Percentiles rank a stretch among this genome's conserved stretches.
phyloP scores from a whole-genome alignment of 2,329 filamentous ascomycete genomes.

The Ophiosphaerella korrae region DNA sequence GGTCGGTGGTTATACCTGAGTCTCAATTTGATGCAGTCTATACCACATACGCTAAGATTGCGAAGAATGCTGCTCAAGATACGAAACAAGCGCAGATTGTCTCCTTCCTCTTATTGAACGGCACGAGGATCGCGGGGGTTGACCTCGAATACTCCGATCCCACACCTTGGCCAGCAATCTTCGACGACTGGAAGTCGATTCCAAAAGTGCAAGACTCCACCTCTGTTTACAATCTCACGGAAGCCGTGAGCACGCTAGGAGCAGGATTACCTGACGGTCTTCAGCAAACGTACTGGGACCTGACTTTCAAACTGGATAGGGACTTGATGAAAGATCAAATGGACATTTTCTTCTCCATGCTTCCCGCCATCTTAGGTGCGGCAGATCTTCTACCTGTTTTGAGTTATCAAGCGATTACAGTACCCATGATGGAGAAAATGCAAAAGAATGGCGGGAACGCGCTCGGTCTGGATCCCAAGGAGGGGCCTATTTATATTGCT shows the following conservation, averaged over 20 bases:
- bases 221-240: constrained; percentile 24
- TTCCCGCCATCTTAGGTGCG: constrained; percentile 26
- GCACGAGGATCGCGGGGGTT: constrained; percentile 23
- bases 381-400: constrained; percentile 27
- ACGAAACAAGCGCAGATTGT: constrained; percentile 24
- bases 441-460: constrained; percentile 37
- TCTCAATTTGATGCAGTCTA: constrained; percentile 26
- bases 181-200: constrained; percentile 34
- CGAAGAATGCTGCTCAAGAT: constrained; percentile 19
- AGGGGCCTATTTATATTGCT: constrained; percentile 29
- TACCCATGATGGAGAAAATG: constrained; percentile 28
- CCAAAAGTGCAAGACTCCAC: constrained; percentile 31
- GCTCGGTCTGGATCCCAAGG: constrained; percentile 28
- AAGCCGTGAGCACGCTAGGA: constrained; percentile 26
- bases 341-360: constrained; percentile 29
- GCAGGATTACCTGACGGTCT: constrained; percentile 16
- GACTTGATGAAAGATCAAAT: constrained; percentile 22
- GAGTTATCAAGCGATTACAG: constrained; percentile 37
- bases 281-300: constrained; percentile 36
- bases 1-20: constrained; percentile 17
- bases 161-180: constrained; percentile 24
- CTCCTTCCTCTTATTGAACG: constrained; percentile 24
- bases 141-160: constrained; percentile 36
- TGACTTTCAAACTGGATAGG: constrained; percentile 30
- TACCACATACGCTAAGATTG: constrained; percentile 22